These are phyloP conservation scores for Irpex rosettiformis DNA, from an alignment of 1,284 basidiomycete genomes.

Conservation along the genomic window DNA sequence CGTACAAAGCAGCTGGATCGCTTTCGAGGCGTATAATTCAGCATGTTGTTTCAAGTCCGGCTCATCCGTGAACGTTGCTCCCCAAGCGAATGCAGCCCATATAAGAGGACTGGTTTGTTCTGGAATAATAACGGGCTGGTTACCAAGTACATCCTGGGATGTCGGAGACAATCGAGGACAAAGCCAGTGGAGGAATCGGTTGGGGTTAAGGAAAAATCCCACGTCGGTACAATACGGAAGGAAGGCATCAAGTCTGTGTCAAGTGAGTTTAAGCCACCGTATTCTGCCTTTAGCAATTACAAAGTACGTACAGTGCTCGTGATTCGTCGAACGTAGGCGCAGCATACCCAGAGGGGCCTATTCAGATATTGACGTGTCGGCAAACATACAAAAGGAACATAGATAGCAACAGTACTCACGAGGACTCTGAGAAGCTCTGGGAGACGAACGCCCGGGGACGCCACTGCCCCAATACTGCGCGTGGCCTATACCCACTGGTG, in stretches of 20 bases:
- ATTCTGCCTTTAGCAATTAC: background rate
- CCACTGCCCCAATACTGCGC: background rate
- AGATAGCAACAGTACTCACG: background rate
- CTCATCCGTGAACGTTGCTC: constrained; percentile 21
- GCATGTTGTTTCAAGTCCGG: constrained; percentile 19
- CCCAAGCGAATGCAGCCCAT: constrained; percentile 29
- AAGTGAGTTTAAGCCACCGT: background rate
- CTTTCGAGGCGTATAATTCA: constrained; percentile 22
- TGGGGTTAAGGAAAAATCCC: constrained; percentile 36
- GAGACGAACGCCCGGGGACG: background rate
- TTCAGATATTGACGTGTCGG: constrained; percentile 14
- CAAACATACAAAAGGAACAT: background rate
- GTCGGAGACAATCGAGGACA: background rate
- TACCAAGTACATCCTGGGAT: constrained; percentile 2
- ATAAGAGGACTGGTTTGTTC: constrained; percentile 21
- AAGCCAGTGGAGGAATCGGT: constrained; percentile 24
- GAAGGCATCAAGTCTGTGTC: constrained; percentile 33
- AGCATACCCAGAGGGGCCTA: background rate
- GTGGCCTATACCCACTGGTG: background rate
- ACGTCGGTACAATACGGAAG: constrained; percentile 30
- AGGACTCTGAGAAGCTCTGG: background rate
- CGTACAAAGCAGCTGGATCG: background rate
- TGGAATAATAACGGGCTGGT: constrained; percentile 16
- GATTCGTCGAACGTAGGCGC: background rate
- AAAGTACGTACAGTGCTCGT: background rate